Evolutionary conservation across 345 rosid species (phyloP), one percentile per base, ranked within the genome.

Genomic region (Firmiana major): DNA sequence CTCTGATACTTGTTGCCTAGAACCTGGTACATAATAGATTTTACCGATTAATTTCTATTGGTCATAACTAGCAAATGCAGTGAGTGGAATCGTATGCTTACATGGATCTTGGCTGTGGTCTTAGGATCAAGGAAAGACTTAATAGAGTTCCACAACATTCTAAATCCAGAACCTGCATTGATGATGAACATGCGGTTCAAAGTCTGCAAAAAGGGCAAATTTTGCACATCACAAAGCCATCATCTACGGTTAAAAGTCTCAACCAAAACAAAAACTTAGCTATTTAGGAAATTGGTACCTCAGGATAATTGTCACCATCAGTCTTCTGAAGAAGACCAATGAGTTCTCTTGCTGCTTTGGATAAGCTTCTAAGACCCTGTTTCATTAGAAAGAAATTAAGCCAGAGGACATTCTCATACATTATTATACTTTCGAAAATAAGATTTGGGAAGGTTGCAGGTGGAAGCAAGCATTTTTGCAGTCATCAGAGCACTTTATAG

Each of bases 101-200:
- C 99, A 89, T 93, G 86, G 80, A 96, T 96, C 82, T 96, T 96
- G 76, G 98, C 93, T 15, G 98, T 91, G 67, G 98, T 96, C 87
- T 93, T 96, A 1, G 98, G 97, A 79, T 96, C 99, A 76, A 96
- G 98, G 91, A 96, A 93, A 63, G 97, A 92, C 84, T 93, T 96
- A 16, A 93, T 84, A 49, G 97, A 88, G 87, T 83, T 96, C 99
- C 99, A 96, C 92, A 96, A 77, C 94, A 96, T 92, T 84, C 99
- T 96, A 78, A 96, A 96, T 86, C 99, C 99, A 45, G 94, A 91
- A 36, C 99, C 98, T 45, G 99, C 99, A 84, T 96, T 93, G 87
- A 96, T 91, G 85, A 96, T 96, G 87, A 96, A 93, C 99, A 96
- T 96, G 79, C 94, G 94, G 73, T 89, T 89, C 91, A 95, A 86